Base-by-base conservation (phyloP, 352 stramenopile genomes). In the Globisporangium abappressorium region DNA sequence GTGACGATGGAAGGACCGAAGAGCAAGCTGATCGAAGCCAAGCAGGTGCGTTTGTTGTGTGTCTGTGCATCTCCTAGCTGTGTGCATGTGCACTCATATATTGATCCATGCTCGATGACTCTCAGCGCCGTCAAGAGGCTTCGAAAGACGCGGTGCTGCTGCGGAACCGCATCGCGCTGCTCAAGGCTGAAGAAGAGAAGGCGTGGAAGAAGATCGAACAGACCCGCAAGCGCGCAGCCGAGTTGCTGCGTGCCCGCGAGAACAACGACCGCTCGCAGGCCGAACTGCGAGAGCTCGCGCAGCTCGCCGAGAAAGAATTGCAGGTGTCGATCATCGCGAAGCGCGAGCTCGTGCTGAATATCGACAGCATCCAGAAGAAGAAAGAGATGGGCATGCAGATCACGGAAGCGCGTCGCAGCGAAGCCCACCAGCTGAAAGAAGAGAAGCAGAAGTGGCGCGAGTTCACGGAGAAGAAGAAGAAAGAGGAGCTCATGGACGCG, bases 171-270 rank as follows among this genome's bases (percentile, higher is more conserved):
- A 91, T 95, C 69, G 75, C 87, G 15, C 65, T 95, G 65, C 83
- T 94, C 70, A 91, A 91, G 62, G 75, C 83, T 14, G 85, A 95
- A 57, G 84, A 93, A 58, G 83, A 92, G 24, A 92, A 92, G 55
- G 85, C 87, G 22, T 93, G 85, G 85, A 89, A 89, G 68, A 95
- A 93, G 64, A 93, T 95, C 47, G 85, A 94, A 73, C 87, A 94
- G 65, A 94, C 87, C 2, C 84, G 85, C 20, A 80, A 80, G 36
- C 85, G 87, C 12, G 83, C 87, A 34, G 74, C 81, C 15, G 87
- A 94, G 69, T 70, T 94, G 7, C 57, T 92, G 14, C 87, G 87
- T 57, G 69, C 92, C 26, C 84, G 85, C 22, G 73, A 92, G 57
- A 79, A 85, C 64, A 92, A 91, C 68, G 79, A 75, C 14, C 78